Evolutionary conservation across 371 early-diverging fungal species (phyloP).

Genomic region (Mucor circinelloides): DNA sequence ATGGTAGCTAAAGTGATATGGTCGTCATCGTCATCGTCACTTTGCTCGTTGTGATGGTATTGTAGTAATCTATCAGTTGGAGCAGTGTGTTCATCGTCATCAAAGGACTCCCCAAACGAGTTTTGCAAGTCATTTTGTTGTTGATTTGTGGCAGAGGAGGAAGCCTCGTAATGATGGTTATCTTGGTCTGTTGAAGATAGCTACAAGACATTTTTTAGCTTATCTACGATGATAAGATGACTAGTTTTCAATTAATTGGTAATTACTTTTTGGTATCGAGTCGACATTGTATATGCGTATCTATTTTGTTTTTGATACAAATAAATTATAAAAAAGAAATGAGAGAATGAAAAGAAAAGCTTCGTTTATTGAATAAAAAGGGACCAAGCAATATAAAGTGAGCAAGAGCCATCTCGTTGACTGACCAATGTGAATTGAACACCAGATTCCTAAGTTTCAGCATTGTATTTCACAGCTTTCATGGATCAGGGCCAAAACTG

Average conservation of each 20-base stretch:
- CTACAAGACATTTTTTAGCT: background rate
- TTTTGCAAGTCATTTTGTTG: constrained; percentile 27
- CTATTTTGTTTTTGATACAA: background rate
- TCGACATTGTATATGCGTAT: constrained; percentile 1
- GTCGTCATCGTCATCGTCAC: background rate
- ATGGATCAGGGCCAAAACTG: background rate
- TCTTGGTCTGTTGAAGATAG: background rate
- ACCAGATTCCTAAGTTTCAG: background rate
- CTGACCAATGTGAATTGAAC: background rate
- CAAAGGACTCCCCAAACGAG: constrained; percentile 23
- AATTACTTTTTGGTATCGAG: constrained; percentile 25
- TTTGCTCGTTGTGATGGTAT: background rate
- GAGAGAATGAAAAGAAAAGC: background rate
- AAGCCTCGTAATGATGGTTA: background rate
- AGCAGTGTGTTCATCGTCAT: constrained; percentile 12
- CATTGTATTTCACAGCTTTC: background rate
- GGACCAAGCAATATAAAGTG: background rate
- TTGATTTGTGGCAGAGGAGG: constrained; percentile 6
- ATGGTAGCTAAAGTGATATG: background rate
- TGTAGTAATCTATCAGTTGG: constrained; percentile 5
- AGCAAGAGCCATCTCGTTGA: background rate
- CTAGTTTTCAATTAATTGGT: background rate
- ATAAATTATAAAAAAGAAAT: background rate
- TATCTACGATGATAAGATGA: background rate
- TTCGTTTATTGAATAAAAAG: background rate